phyloP scores from a whole-genome alignment of 1,284 basidiomycete genomes.

The Cutaneotrichosporon mucoides region DNA sequence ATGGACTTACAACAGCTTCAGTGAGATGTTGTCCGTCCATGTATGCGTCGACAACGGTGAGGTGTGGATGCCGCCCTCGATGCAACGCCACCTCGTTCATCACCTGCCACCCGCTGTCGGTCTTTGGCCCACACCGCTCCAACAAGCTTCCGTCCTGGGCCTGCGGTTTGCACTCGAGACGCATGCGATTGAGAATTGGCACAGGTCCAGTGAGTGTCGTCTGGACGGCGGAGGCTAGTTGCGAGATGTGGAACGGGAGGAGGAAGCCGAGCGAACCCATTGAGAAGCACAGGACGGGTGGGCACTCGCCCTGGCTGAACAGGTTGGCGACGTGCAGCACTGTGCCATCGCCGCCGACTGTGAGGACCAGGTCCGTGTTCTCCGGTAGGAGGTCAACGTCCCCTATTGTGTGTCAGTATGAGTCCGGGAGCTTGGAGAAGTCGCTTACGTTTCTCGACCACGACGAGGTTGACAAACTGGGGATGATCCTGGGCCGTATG shows the following conservation, averaged over 20 bases:
- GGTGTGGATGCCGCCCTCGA: slow-evolving; percentile 82
- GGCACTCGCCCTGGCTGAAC: slow-evolving; percentile 79
- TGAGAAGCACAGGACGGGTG: slow-evolving; percentile 90
- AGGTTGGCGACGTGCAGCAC: slow-evolving; percentile 91
- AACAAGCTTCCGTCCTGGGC: slow-evolving; percentile 60
- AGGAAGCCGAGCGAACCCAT: slow-evolving; percentile 95
- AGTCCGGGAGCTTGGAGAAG: too few species aligned
- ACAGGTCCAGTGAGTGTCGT: slow-evolving; percentile 56
- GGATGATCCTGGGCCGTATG: slow-evolving; percentile 40
- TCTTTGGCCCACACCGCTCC: slow-evolving; percentile 29
- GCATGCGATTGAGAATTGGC: slow-evolving; percentile 76
- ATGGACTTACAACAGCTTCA: slow-evolving; percentile 75
- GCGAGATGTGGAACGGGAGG: slow-evolving; percentile 67
- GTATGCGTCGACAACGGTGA: slow-evolving; percentile 90
- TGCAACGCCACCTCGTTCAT: slow-evolving; percentile 97
- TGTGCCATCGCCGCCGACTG: slow-evolving; percentile 91
- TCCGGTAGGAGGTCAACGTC: slow-evolving; percentile 26
- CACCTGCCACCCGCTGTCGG: slow-evolving; percentile 73
- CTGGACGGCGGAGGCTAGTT: slow-evolving; percentile 65
- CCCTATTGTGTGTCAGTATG: slow-evolving; percentile 8
- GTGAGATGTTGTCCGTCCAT: slow-evolving; percentile 96
- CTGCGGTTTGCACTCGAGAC: slow-evolving; percentile 73
- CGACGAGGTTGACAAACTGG: slow-evolving; percentile 32
- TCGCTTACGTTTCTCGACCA: slow-evolving; percentile 23
- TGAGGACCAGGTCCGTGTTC: slow-evolving; percentile 75